Percentiles rank a stretch among this genome's conserved stretches.
Evolutionary conservation across 2,329 filamentous ascomycete genomes (phyloP).

Genomic region (Tolypocladium album): DNA sequence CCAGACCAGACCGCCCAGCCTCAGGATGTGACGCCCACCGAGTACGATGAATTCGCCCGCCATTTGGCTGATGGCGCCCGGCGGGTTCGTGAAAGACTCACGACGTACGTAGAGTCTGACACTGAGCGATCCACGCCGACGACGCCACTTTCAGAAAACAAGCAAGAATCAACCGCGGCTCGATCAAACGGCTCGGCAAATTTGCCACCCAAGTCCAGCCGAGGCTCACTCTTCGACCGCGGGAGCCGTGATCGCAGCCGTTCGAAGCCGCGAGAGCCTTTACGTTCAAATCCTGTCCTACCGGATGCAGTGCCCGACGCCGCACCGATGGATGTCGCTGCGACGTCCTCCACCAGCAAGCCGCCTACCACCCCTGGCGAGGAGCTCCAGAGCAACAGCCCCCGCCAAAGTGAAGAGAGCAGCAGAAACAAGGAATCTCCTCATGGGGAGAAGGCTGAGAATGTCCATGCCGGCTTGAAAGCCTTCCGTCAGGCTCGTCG

Average conservation of each 20-base stretch:
- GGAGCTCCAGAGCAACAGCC: background rate
- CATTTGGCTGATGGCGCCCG: conserved; percentile 62
- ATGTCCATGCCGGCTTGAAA: conserved; percentile 38
- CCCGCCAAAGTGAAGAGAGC: background rate
- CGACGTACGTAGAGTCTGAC: conserved; percentile 56
- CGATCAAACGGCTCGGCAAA: conserved; percentile 51
- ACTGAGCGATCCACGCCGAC: conserved; percentile 22
- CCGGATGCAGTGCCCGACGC: background rate
- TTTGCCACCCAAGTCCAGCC: conserved; percentile 55
- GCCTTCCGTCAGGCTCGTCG: conserved; percentile 48
- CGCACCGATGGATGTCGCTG: conserved; percentile 24
- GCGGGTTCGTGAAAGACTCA: conserved; percentile 63
- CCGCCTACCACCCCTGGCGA: conserved; percentile 9
- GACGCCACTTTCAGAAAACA: conserved; percentile 23
- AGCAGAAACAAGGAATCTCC: background rate
- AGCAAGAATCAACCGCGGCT: conserved; percentile 18
- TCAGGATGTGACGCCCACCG: conserved; percentile 16
- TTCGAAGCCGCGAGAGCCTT: conserved; percentile 49
- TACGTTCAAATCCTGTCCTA: conserved; percentile 20
- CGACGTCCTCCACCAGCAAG: conserved; percentile 28
- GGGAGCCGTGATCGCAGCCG: conserved; percentile 27
- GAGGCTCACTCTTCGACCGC: conserved; percentile 49
- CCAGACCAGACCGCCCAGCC: background rate
- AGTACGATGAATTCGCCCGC: conserved; percentile 60
- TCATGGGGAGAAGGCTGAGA: conserved; percentile 25